Base-by-base conservation (phyloP, 2,329 filamentous ascomycete genomes). In the Colletotrichum simmondsii region DNA sequence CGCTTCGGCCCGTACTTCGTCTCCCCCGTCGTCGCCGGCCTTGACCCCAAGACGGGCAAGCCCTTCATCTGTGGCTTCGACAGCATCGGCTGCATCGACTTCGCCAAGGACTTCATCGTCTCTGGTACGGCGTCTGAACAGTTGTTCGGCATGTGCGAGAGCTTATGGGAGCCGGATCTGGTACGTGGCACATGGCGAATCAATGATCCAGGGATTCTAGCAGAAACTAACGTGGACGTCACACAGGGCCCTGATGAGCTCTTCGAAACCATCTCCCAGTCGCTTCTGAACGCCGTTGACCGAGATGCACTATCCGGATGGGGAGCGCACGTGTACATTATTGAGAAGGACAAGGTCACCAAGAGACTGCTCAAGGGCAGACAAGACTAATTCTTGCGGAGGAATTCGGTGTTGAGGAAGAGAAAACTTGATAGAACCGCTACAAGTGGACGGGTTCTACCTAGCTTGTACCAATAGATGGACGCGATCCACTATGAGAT, bases 321-420 rank as follows among this genome's bases (percentile, higher is more conserved):
- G 97, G 97, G 97, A 82, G 97, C 97, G 52, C 95, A 99, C 82
- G 97, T 99, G 78, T 99, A 98, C 87, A 97, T 99, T 81, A 97
- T 99, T 84, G 97, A 98, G 89, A 99, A 99, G 91, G 95, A 98
- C 87, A 98, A 98, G 93, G 94, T 99, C 75, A 98, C 97, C 80
- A 98, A 98, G 93, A 91, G 97, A 83, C 91, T 99, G 92, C 88
- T 99, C 84, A 98, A 98, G 92, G 95, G 95, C 82, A 92, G 95
- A 88, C 96, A 98, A 87, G 96, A 98, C 84, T 95, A 94, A 82
- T 65, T 62, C 59, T 28, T 24, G 54, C 30, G 60, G 49, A 42
- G 52, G 57, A 30, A 46, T 32, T 49, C 14, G 57, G 32, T 54
- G 11, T 59, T 58, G 30, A 52, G 30, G 52, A 58, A 35, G 46